Conservation (phyloP, 176 grass and related monocot genomes). For the Eragrostis nindensis region DNA sequence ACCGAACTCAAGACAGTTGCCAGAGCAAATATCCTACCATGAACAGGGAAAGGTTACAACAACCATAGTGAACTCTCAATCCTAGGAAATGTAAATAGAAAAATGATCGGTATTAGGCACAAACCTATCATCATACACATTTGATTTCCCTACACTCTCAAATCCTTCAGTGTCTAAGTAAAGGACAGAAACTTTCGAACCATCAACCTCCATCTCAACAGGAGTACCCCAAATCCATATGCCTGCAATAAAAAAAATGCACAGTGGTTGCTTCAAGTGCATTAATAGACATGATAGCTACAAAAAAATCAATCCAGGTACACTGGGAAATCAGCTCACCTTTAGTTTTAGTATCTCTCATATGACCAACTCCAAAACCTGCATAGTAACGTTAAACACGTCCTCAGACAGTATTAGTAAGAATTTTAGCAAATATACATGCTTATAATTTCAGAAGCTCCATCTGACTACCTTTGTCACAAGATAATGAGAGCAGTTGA, state of each 20-base stretch:
- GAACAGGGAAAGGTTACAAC: background rate
- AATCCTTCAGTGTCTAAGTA: slow-evolving; percentile 99
- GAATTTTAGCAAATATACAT: background rate
- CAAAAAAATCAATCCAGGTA: background rate
- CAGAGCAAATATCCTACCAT: slow-evolving; percentile 91
- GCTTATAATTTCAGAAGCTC: slow-evolving; percentile 26
- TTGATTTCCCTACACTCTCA: slow-evolving; percentile 99
- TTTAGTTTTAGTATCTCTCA: slow-evolving; percentile 99
- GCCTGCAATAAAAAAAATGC: slow-evolving; percentile 52
- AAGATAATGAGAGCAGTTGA: slow-evolving; percentile 93
- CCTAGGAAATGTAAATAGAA: slow-evolving; percentile 8
- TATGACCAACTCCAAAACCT: slow-evolving; percentile 99
- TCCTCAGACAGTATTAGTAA: background rate
- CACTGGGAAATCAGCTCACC: slow-evolving; percentile 36
- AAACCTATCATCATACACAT: slow-evolving; percentile 99
- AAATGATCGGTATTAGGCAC: slow-evolving; percentile 20
- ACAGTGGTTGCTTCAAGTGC: background rate
- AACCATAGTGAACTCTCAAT: background rate
- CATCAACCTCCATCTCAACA: slow-evolving; percentile 82
- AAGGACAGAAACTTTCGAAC: slow-evolving; percentile 92
- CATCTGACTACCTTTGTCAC: slow-evolving; percentile 87
- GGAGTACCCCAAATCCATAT: slow-evolving; percentile 98
- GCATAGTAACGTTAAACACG: slow-evolving; percentile 35
- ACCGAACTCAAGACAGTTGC: slow-evolving; percentile 98
- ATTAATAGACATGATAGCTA: slow-evolving; percentile 15